Evolutionary conservation across 2,329 filamentous ascomycete genomes (phyloP), one percentile per base, ranked within the genome.

Genomic region (Leptosphaerulina australis): DNA sequence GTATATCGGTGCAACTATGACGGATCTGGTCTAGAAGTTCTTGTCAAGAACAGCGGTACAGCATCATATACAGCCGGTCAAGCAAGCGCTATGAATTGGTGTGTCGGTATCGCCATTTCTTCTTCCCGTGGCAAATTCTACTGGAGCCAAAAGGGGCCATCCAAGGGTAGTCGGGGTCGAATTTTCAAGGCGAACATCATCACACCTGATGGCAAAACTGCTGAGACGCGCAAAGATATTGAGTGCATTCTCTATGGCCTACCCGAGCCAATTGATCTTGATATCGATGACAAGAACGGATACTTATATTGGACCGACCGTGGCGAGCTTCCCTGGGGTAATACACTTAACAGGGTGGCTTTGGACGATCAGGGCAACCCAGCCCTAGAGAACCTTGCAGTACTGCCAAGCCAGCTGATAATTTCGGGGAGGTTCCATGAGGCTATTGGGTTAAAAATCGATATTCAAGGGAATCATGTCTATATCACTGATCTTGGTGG

Each of bases 221-320:
- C 54, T 2, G 36, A 40, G 1, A 46, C 51, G 4, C 49, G 58
- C n/a, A 58, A 70, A 2, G 58, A 63, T 4, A 28, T 50, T 1
- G 44, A 56, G 14, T 29, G 57, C 2, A 46, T 85, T 1, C 48
- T 62, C 4, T 52, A 57, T 7, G 31, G 51, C 5, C 37, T 66
- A 0, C 56, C 62, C 1, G 60, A 66, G 31, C 79, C 81, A 0
- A 81, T 86, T 50, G 82, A 86, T 56, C 66, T 86, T 0, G 81
- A 83, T 24, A 58, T 85, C 1, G 81, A 85, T 12, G 73, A 76
- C 10, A 67, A 72, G 0, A 61, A 63, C 2, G 62, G 74, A 21
- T 70, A 64, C 1, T 68, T 86, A 20, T 86, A 82, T 64, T 86
- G 83, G 83, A 84, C 83, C 0, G 83, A 86, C 55, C 73, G 83